Evolutionary conservation across 257 asterid genomes (phyloP).

Genomic region (Penstemon newberryi): DNA sequence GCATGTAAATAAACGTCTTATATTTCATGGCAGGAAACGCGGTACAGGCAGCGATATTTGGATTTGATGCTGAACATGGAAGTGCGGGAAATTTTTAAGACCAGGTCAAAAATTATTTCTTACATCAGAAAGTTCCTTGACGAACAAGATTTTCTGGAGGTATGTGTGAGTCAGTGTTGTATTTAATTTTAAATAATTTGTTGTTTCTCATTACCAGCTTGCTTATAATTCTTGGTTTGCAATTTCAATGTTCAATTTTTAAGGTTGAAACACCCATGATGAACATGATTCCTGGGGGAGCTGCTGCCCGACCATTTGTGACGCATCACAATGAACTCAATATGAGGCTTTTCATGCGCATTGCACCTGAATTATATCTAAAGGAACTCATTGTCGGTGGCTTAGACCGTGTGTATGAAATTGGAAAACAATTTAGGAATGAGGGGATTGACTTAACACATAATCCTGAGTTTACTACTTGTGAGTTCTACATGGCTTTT

Average conservation of each 20-base stretch:
- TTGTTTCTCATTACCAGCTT: background rate
- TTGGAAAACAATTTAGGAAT: slow-evolving; percentile 88
- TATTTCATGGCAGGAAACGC: slow-evolving; percentile 64
- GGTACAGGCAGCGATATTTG: slow-evolving; percentile 84
- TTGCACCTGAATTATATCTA: slow-evolving; percentile 84
- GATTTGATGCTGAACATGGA: slow-evolving; percentile 81
- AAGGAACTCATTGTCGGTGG: slow-evolving; percentile 93
- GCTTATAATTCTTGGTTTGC: slow-evolving; percentile 8
- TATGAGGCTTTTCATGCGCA: slow-evolving; percentile 82
- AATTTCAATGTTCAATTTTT: slow-evolving; percentile 5
- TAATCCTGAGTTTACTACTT: slow-evolving; percentile 92
- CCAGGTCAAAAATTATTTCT: slow-evolving; percentile 69
- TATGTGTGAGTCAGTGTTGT: slow-evolving; percentile 14
- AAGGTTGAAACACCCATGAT: slow-evolving; percentile 95
- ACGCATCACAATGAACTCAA: slow-evolving; percentile 87
- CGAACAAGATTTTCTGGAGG: slow-evolving; percentile 79
- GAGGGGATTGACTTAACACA: slow-evolving; percentile 94
- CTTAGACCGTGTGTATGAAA: slow-evolving; percentile 85
- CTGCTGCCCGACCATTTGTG: slow-evolving; percentile 85
- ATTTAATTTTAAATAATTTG: background rate
- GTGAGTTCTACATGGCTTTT: slow-evolving; percentile 91
- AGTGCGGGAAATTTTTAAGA: slow-evolving; percentile 72
- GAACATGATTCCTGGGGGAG: slow-evolving; percentile 89
- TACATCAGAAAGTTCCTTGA: slow-evolving; percentile 68
- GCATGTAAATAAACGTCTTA: background rate